phyloP scores from a whole-genome alignment of 768 basidiomycete genomes.

The Leccinum truebloodii region DNA sequence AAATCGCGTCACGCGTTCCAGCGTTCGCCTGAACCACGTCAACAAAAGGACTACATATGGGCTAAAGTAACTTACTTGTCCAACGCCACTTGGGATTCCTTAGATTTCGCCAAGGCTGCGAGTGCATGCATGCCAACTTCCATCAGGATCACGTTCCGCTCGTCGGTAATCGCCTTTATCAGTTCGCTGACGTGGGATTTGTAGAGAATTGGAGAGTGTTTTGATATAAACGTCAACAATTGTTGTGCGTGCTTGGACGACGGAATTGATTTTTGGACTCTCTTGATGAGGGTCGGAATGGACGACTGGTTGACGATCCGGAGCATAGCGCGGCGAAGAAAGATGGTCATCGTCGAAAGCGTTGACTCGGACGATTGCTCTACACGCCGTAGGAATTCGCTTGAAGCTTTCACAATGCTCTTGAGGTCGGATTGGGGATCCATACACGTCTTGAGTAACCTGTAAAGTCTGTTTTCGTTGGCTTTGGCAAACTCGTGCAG shows the following conservation, averaged over 20 bases:
- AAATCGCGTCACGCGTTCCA: conserved; percentile 62
- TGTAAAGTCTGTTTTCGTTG: conserved; percentile 87
- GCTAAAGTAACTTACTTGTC: conserved; percentile 60
- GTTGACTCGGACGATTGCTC: conserved; percentile 67
- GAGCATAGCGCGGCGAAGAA: conserved; percentile 71
- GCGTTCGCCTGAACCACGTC: conserved; percentile 51
- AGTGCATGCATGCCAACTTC: conserved; percentile 78
- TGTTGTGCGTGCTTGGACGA: conserved; percentile 47
- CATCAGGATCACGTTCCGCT: conserved; percentile 52
- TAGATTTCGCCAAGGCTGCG: conserved; percentile 61
- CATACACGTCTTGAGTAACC: conserved; percentile 76
- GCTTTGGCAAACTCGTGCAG: conserved; percentile 79
- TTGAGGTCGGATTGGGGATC: conserved; percentile 86
- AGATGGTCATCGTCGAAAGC: conserved; percentile 62
- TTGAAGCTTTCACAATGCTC: conserved; percentile 74
- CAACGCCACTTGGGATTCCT: conserved; percentile 52
- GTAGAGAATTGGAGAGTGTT: conserved; percentile 72
- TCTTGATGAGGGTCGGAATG: conserved; percentile 77
- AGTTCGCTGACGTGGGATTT: conserved; percentile 77
- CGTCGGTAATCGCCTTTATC: conserved; percentile 68
- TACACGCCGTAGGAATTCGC: conserved; percentile 75
- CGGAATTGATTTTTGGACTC: conserved; percentile 51
- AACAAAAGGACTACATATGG: not conserved
- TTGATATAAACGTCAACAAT: conserved; percentile 64
- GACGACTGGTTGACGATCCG: conserved; percentile 84